Conservation (phyloP, 2,329 filamentous ascomycete species). For the Trematosphaeria pertusa region DNA sequence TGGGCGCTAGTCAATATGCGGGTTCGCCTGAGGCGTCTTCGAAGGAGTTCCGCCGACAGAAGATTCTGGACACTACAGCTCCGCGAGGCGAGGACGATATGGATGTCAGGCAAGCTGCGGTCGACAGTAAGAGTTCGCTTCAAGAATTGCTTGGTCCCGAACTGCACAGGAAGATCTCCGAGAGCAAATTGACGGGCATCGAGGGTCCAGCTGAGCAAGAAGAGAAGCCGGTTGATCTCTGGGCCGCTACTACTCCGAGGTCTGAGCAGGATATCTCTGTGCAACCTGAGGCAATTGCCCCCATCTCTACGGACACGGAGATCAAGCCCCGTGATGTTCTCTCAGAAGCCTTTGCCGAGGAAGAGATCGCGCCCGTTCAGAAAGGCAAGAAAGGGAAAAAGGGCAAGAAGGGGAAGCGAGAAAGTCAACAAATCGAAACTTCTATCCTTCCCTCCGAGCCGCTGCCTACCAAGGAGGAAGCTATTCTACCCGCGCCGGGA, state of each 20-base stretch:
- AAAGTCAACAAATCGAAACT: slow-evolving; percentile 26
- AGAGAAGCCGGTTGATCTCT: slow-evolving; percentile 14
- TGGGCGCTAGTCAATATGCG: slow-evolving; percentile 10
- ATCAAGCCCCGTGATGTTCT: background rate
- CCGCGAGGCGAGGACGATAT: slow-evolving; percentile 19
- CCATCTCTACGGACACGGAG: background rate
- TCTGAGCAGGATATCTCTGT: background rate
- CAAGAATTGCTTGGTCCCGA: slow-evolving; percentile 6
- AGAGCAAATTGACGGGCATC: slow-evolving; percentile 10
- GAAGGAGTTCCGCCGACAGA: slow-evolving; percentile 34
- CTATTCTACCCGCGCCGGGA: slow-evolving; percentile 4
- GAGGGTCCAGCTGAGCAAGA: background rate
- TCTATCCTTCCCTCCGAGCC: slow-evolving; percentile 8
- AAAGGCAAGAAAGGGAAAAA: slow-evolving; percentile 44
- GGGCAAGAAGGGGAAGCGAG: slow-evolving; percentile 37
- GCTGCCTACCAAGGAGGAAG: background rate
- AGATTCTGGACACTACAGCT: slow-evolving; percentile 35
- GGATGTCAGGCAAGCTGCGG: slow-evolving; percentile 21
- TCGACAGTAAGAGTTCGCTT: slow-evolving; percentile 4
- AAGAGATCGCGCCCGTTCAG: slow-evolving; percentile 13
- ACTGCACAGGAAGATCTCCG: background rate
- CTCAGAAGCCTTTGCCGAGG: slow-evolving; percentile 10
- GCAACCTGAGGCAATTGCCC: background rate
- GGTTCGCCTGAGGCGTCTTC: slow-evolving; percentile 18
- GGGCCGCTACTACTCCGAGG: slow-evolving; percentile 16